Base-by-base conservation (phyloP, 1,284 basidiomycete genomes). In the Violaceomyces palustris region DNA sequence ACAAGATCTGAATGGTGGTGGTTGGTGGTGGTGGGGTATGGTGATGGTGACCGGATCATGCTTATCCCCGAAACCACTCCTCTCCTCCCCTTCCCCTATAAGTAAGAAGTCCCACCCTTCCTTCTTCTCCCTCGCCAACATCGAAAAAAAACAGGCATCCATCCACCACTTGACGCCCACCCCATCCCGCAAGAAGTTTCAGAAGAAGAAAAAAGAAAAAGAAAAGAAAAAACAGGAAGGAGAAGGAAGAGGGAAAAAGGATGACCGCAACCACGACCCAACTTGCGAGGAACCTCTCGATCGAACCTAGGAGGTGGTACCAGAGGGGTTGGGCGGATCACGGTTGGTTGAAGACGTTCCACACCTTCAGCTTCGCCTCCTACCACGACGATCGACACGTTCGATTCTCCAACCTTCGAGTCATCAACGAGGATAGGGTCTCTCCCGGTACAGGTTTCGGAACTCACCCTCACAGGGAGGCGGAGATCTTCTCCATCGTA, bases 401-500 rank as follows among this genome's bases (percentile, higher is more conserved):
- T 30, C 22, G 52, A 6, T 79, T 75, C 50, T 77, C 76, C 3
- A 50, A 69, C 28, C 64, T 79, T 2, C 62, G 78, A 39, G 79
- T 80, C 6, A 77, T 96, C 72, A 96, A 94, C 75, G 91, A 94
- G 74, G 91, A 94, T 67, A 82, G 88, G 25, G 88, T 94, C 22
- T 81, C 80, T 2, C 77, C 86, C 4, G 69, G 75, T 3, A 84
- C 82, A 6, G 92, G 91, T 0, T 96, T 96, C 62, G 88, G 87
- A 3, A 84, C 83, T 0, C 90, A 96, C 55, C 79, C 72, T 8
- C 92, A 96, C 71, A 78, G 81, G 25, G 45, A 58, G 31, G 57
- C 88, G 61, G 89, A 97, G 69, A 96, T 96, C 60, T 94, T 92
- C 77, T 85, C 83, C 1, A 92, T 94, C 61, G 75, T 90, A 37